Conservation (phyloP, 495 filamentous ascomycete genomes). For the Podospora comata region DNA sequence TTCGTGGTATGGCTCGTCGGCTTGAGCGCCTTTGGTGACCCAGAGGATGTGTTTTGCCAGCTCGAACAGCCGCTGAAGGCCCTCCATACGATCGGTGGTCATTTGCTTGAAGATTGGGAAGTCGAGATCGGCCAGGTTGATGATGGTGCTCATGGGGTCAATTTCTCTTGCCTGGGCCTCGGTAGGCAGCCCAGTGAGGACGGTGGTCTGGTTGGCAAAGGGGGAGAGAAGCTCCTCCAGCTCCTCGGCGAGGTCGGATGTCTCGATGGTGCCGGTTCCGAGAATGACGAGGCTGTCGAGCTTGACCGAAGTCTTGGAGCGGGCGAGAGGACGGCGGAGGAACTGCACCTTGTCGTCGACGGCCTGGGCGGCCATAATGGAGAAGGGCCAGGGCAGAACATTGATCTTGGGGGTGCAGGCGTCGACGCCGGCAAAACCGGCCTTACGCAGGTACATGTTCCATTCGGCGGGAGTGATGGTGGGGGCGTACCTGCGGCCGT, state of each 20-base stretch:
- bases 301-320: background rate
- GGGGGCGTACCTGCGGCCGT: background rate
- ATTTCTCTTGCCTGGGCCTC: background rate
- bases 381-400: conserved; percentile 31
- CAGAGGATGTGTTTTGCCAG: conserved; percentile 41
- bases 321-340: background rate
- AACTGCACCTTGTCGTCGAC: background rate
- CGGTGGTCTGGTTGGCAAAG: conserved; percentile 4
- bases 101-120: conserved; percentile 32
- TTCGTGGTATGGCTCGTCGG: conserved; percentile 17
- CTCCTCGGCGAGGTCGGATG: conserved; percentile 7
- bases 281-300: conserved; percentile 20
- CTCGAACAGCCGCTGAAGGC: conserved; percentile 33
- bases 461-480: background rate
- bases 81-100: conserved; percentile 16
- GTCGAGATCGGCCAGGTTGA: conserved; percentile 43
- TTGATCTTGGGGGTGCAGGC: background rate
- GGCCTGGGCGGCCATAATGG: conserved; percentile 24
- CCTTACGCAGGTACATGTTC: background rate
- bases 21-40: conserved; percentile 32
- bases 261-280: conserved; percentile 13
- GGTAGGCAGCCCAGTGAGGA: conserved; percentile 3
- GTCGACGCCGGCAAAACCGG: background rate
- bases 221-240: conserved; percentile 7
- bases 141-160: conserved; percentile 29